A percentile compares a stretch with the other conserved stretches of the same genome.
Evolutionary conservation across 331 rosid species (phyloP).

Genomic region (Quercus lobata): DNA sequence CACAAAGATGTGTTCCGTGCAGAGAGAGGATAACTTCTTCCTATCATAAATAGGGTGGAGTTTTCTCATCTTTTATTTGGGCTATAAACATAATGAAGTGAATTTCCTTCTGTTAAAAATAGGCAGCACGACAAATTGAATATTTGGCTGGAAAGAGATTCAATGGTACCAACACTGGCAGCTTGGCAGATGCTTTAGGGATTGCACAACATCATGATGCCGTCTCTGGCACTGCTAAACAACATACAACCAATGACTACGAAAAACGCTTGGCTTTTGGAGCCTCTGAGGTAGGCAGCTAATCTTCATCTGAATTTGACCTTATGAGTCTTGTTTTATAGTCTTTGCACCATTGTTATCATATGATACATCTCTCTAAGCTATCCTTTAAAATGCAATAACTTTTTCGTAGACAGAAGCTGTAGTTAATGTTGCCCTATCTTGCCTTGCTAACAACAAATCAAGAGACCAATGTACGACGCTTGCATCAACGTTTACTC

Average conservation of each 20-base stretch:
- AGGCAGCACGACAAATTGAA: conserved; percentile 84
- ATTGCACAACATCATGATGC: conserved; percentile 92
- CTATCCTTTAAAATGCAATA: neutral
- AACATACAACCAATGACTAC: conserved; percentile 84
- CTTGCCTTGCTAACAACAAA: conserved; percentile 48
- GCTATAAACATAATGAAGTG: neutral
- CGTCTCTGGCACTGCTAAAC: conserved; percentile 76
- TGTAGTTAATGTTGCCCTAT: conserved; percentile 62
- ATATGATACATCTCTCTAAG: neutral
- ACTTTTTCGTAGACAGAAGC: conserved; percentile 62
- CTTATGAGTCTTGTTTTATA: neutral
- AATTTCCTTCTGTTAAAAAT: conserved; percentile 3
- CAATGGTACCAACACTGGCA: conserved; percentile 25
- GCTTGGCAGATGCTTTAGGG: conserved; percentile 85
- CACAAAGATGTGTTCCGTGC: neutral
- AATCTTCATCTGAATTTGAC: neutral
- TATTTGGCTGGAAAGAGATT: conserved; percentile 49
- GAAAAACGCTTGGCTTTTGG: conserved; percentile 75
- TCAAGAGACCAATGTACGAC: conserved; percentile 34
- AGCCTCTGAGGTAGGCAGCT: conserved; percentile 51
- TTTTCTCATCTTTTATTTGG: neutral
- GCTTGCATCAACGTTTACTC: conserved; percentile 38
- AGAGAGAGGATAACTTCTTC: neutral
- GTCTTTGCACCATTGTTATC: neutral
- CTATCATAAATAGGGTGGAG: neutral